These are phyloP conservation scores for Chaetoceros tenuissimus DNA, from an alignment of 108 stramenopile genomes.

Conservation along the genomic window DNA sequence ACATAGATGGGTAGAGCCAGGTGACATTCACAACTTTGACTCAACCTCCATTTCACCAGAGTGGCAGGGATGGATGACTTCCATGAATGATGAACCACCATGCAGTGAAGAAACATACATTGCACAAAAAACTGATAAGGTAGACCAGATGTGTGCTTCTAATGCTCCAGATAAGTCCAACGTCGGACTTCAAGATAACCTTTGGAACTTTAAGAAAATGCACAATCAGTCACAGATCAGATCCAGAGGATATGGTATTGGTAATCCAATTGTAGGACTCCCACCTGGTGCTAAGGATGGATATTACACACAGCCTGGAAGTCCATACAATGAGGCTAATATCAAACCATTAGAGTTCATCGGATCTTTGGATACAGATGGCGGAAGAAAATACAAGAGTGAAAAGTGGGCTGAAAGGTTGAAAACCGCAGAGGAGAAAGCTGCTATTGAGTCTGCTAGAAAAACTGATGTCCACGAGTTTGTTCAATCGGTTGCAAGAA, in stretches of 20 bases:
- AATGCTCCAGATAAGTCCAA: conserved; percentile 59
- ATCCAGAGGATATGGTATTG: conserved; percentile 80
- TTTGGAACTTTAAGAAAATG: conserved; percentile 69
- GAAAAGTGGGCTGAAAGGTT: conserved; percentile 81
- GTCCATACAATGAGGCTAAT: conserved; percentile 77
- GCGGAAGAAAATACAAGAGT: conserved; percentile 80
- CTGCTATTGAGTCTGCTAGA: conserved; percentile 25
- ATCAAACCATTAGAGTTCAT: conserved; percentile 51
- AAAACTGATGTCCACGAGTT: conserved; percentile 9
- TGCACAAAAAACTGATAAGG: conserved; percentile 19
- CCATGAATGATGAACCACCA: conserved; percentile 82
- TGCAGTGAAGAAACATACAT: conserved; percentile 40
- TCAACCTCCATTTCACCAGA: conserved; percentile 81
- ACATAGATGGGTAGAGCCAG: conserved; percentile 96
- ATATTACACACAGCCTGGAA: conserved; percentile 93
- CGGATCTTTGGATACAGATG: conserved; percentile 80
- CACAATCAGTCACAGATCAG: conserved; percentile 81
- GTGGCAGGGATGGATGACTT: conserved; percentile 95
- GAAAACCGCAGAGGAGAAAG: conserved; percentile 69
- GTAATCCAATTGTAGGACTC: conserved; percentile 73
- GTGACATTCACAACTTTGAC: conserved; percentile 91
- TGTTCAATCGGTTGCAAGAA: not conserved
- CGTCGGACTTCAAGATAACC: conserved; percentile 67
- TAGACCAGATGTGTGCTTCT: conserved; percentile 33
- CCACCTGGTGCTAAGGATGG: conserved; percentile 66